Base-by-base conservation (phyloP, 495 filamentous ascomycete species). In the Niebla homalea region DNA sequence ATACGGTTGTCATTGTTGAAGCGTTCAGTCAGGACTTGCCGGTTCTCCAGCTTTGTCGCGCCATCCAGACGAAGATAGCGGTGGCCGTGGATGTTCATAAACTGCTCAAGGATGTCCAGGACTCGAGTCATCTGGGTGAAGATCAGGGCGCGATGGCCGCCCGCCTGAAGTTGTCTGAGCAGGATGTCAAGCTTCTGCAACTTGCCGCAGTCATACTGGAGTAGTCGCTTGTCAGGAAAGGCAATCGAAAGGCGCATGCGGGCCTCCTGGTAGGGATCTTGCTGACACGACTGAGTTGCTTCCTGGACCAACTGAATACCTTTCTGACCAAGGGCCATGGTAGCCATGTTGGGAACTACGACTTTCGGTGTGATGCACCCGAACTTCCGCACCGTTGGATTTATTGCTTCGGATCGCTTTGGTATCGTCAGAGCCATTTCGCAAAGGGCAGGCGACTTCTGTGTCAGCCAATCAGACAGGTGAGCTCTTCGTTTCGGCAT, bases 81-180 rank as follows among this genome's bases (percentile, higher is more conserved):
- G 64, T 97, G 86, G 1, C 89, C 89, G 59, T 97, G 92, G 50
- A 99, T 96, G 64, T 96, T 97, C 60, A 99, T 79, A 62, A 97
- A 99, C 50, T 89, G 89, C 59, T 99, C 93, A 16, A 99, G 76
- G 51, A 99, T 92, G 66, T 99, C 89, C 5, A 99, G 80, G 56
- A 97, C 92, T 62, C 90, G 94, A 22, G 93, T 97, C 93, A 99
- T 99, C 59, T 99, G 93, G 2, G 93, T 97, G 68, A 99, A 99
- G 64, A 99, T 97, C 26, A 99, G 70, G 4, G 87, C 90, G 5
- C 93, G 85, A 60, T 96, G 92, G 15, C 89, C 87, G 47, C 87
- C 87, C 6, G 85, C 79, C 66, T 96, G 89, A 1, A 97, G 74
- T 45, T 85, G 80, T 19, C 92, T 84, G 23, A 99, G 77, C 8